A percentile compares a stretch with the other conserved stretches of the same genome.
Conservation (phyloP, 73 alveolate species). For the Paraurostyla sp. region DNA sequence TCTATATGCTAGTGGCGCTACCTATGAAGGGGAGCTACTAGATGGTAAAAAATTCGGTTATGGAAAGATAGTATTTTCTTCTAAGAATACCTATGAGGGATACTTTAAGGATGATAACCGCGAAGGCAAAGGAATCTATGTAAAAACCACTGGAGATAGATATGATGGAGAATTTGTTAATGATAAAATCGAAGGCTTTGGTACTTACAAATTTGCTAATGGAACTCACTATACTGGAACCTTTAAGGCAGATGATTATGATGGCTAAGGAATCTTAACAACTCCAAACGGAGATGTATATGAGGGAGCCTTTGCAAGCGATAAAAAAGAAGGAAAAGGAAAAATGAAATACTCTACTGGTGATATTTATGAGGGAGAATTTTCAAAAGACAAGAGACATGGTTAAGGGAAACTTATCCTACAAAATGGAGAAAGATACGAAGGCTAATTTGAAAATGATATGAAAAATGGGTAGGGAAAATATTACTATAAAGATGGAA, state of each 20-base stretch:
- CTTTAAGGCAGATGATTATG: slow-evolving; percentile 55
- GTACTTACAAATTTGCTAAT: slow-evolving; percentile 49
- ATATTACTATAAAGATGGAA: no score
- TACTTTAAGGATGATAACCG: slow-evolving; percentile 63
- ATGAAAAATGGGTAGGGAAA: no score
- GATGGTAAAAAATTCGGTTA: slow-evolving; percentile 60
- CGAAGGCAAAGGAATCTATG: slow-evolving; percentile 61
- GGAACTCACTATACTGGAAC: slow-evolving; percentile 63
- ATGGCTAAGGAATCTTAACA: slow-evolving; percentile 61
- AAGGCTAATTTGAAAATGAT: no score
- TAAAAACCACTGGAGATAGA: slow-evolving; percentile 57
- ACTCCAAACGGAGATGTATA: slow-evolving; percentile 62
- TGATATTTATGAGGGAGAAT: slow-evolving; percentile 59
- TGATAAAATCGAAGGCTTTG: slow-evolving; percentile 64
- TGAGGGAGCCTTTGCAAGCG: slow-evolving; percentile 69
- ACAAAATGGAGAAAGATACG: no score
- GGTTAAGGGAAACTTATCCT: slow-evolving; percentile 66
- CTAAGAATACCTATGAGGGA: slow-evolving; percentile 60
- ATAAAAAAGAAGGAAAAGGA: slow-evolving; percentile 69
- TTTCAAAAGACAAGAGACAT: slow-evolving; percentile 58
- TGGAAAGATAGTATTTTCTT: slow-evolving; percentile 56
- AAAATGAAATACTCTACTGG: slow-evolving; percentile 66
- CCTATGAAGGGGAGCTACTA: slow-evolving; percentile 51
- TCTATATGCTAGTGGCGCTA: no score
- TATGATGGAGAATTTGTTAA: slow-evolving; percentile 56